A percentile compares a stretch with the other conserved stretches of the same genome.
Evolutionary conservation across 2,329 filamentous ascomycete species (phyloP).

Genomic region (Helotiales sp.): DNA sequence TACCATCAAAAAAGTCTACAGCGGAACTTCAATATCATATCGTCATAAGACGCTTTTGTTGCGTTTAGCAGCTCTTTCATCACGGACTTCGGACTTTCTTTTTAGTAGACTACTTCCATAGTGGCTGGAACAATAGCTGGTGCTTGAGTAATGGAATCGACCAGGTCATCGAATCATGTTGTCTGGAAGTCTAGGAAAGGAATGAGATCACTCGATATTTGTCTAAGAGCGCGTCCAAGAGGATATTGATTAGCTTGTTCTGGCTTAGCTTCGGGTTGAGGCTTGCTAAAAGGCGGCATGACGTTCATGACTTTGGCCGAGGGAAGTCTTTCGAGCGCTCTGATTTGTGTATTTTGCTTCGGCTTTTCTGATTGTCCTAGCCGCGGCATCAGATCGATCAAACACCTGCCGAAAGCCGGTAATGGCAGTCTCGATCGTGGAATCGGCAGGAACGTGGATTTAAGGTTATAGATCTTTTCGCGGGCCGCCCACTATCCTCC

Average conservation of each 20-base stretch:
- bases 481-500: too few relatives aligned
- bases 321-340: background rate
- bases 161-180: too few relatives aligned
- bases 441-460: too few relatives aligned
- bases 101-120: background rate
- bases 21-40: background rate
- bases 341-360: background rate
- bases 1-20: background rate
- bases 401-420: background rate
- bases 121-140: too few relatives aligned
- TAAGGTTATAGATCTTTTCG: too few relatives aligned
- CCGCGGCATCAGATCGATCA: background rate
- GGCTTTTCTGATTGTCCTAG: background rate
- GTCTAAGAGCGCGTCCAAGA: background rate
- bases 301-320: constrained; percentile 1
- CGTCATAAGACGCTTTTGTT: background rate
- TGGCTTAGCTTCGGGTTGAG: background rate
- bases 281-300: constrained; percentile 1
- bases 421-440: too few relatives aligned
- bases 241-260: background rate
- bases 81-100: constrained; percentile 2
- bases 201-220: background rate
- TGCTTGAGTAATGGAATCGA: too few relatives aligned
- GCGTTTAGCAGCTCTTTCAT: background rate
- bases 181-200: too few relatives aligned